Percentiles rank a stretch among this genome's conserved stretches.
Conservation (phyloP, 805 yeast genomes). For the Candida verbasci region DNA sequence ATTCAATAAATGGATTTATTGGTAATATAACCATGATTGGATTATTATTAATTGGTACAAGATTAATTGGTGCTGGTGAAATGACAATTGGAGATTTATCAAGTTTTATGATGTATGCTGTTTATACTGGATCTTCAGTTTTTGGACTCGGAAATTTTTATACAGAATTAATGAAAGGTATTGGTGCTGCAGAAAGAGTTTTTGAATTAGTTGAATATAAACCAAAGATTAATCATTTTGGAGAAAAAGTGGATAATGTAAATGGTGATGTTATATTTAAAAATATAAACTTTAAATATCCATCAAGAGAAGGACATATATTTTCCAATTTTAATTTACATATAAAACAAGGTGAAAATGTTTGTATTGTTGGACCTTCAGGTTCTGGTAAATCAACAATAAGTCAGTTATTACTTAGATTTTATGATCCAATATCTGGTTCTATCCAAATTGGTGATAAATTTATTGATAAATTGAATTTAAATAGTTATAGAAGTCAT, state of each 20-base stretch:
- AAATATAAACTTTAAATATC: conserved; percentile 69
- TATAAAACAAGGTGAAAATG: conserved; percentile 76
- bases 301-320: conserved; percentile 72
- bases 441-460: conserved; percentile 59
- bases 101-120: conserved; percentile 92
- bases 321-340: conserved; percentile 57
- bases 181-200: conserved; percentile 90
- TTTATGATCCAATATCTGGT: conserved; percentile 76
- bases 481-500: conserved; percentile 66
- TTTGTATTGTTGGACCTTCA: conserved; percentile 94
- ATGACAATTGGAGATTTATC: conserved; percentile 85
- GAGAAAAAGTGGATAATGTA: conserved; percentile 41
- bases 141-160: conserved; percentile 88
- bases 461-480: conserved; percentile 58
- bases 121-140: conserved; percentile 88
- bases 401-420: conserved; percentile 71
- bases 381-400: conserved; percentile 95
- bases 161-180: conserved; percentile 93
- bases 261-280: conserved; percentile 58
- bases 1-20: conserved; percentile 74
- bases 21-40: conserved; percentile 82
- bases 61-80: conserved; percentile 72
- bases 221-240: conserved; percentile 69
- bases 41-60: conserved; percentile 73
- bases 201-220: conserved; percentile 80